These are phyloP conservation scores for Hansenula sp. DNA, from an alignment of 1,139 yeast species.

Conservation along the genomic window DNA sequence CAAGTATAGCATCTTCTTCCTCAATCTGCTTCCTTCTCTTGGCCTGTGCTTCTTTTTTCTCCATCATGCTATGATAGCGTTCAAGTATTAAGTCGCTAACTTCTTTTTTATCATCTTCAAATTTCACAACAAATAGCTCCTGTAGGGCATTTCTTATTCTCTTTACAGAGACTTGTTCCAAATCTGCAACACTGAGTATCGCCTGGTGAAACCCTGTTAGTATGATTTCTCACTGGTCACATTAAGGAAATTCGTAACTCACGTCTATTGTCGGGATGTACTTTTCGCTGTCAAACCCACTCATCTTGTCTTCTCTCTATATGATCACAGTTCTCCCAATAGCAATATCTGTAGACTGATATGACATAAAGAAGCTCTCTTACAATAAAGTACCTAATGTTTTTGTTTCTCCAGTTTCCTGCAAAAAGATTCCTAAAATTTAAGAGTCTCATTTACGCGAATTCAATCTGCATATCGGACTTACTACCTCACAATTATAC, in stretches of 20 bases:
- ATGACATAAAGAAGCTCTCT: too few species aligned
- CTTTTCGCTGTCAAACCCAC: conserved; percentile 22
- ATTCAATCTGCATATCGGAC: too few species aligned
- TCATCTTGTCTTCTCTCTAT: not conserved
- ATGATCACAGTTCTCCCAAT: not conserved
- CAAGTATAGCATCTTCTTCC: conserved; percentile 27
- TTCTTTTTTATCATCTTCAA: conserved; percentile 46
- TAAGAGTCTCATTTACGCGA: too few species aligned
- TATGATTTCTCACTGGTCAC: not conserved
- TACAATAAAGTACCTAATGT: too few species aligned
- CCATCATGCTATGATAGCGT: conserved; percentile 49
- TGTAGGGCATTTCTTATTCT: conserved; percentile 67
- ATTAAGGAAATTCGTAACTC: conserved; percentile 28
- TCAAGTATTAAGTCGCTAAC: conserved; percentile 59
- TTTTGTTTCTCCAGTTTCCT: too few species aligned
- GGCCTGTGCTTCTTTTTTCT: conserved; percentile 31
- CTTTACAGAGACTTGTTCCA: conserved; percentile 69
- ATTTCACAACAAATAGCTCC: conserved; percentile 56
- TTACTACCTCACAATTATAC: too few species aligned
- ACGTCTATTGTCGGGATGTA: conserved; percentile 71
- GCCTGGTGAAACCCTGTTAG: conserved; percentile 38
- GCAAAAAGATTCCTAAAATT: too few species aligned
- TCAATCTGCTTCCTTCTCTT: conserved; percentile 22
- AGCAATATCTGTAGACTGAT: too few species aligned
- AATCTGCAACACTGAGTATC: conserved; percentile 67